Conservation (phyloP, 2,329 filamentous ascomycete species). For the Pseudogymnoascus verrucosus region DNA sequence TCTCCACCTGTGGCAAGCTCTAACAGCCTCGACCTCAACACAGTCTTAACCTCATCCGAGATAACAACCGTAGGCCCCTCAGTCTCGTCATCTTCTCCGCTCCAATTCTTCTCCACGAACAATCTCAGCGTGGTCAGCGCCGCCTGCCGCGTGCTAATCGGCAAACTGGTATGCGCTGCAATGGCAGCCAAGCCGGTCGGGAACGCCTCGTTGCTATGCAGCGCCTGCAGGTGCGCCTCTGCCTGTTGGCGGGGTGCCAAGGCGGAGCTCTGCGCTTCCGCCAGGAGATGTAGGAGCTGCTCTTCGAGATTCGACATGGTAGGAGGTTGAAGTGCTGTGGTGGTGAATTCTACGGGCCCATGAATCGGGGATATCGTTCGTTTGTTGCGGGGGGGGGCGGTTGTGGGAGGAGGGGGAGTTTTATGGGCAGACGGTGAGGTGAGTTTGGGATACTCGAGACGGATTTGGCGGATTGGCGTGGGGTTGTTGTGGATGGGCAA, state of each 20-base stretch:
- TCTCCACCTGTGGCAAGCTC: slow-evolving; percentile 65
- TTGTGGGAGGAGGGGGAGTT: not conserved
- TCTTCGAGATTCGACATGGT: slow-evolving; percentile 47
- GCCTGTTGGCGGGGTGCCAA: slow-evolving; percentile 76
- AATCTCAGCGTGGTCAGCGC: slow-evolving; percentile 72
- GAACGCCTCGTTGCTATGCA: slow-evolving; percentile 52
- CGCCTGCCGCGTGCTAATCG: slow-evolving; percentile 70
- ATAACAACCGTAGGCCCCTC: slow-evolving; percentile 51
- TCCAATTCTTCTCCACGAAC: slow-evolving; percentile 83
- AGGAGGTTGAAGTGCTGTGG: not conserved
- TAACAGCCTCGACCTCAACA: slow-evolving; percentile 66
- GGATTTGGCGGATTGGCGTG: slow-evolving; percentile 4
- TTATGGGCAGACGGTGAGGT: slow-evolving; percentile 3
- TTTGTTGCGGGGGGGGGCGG: not conserved
- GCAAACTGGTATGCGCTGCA: slow-evolving; percentile 65
- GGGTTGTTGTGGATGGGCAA: slow-evolving; percentile 5
- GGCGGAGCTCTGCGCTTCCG: slow-evolving; percentile 72
- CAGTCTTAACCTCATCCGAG: slow-evolving; percentile 62
- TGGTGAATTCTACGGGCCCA: not conserved
- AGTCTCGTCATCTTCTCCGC: slow-evolving; percentile 59
- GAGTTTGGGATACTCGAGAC: not conserved
- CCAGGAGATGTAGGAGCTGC: slow-evolving; percentile 79
- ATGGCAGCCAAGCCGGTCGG: slow-evolving; percentile 74
- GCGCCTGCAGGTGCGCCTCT: slow-evolving; percentile 50
- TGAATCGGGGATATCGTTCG: not conserved